A percentile compares a stretch with the other conserved stretches of the same genome.
Conservation (phyloP, 1,284 basidiomycete genomes). For the Microbotryomycetes sp. region DNA sequence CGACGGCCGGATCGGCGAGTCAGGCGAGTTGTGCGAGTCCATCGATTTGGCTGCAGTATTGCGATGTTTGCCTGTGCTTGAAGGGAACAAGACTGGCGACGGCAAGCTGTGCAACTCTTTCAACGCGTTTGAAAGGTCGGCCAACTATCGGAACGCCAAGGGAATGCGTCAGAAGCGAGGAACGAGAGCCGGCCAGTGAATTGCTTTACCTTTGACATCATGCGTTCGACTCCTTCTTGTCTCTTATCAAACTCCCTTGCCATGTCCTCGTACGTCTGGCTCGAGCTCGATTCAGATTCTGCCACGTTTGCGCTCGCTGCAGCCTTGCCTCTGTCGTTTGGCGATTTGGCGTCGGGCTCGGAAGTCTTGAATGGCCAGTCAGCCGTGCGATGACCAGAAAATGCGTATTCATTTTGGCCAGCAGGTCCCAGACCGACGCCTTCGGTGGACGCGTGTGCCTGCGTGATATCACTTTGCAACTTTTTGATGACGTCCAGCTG, state of each 20-base stretch:
- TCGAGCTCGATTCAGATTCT: background rate
- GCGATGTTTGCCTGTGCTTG: no score
- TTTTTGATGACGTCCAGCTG: constrained; percentile 1
- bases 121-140: background rate
- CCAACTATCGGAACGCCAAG: background rate
- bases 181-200: background rate
- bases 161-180: no score
- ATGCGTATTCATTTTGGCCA: no score
- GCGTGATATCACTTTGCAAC: background rate
- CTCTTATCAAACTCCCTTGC: background rate
- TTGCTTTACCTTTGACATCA: constrained; percentile 2
- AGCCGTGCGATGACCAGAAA: no score
- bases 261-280: constrained; percentile 2
- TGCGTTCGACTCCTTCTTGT: constrained; percentile 1
- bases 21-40: no score
- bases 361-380: background rate
- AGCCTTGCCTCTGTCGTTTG: background rate
- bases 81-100: constrained; percentile 4
- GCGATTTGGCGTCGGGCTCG: background rate
- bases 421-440: background rate
- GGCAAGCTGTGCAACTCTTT: constrained; percentile 5
- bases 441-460: background rate
- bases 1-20: no score
- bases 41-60: no score
- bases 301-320: background rate